Conservation (phyloP, 208 protist genomes). For the Herpetomonas samuelpessoai region DNA sequence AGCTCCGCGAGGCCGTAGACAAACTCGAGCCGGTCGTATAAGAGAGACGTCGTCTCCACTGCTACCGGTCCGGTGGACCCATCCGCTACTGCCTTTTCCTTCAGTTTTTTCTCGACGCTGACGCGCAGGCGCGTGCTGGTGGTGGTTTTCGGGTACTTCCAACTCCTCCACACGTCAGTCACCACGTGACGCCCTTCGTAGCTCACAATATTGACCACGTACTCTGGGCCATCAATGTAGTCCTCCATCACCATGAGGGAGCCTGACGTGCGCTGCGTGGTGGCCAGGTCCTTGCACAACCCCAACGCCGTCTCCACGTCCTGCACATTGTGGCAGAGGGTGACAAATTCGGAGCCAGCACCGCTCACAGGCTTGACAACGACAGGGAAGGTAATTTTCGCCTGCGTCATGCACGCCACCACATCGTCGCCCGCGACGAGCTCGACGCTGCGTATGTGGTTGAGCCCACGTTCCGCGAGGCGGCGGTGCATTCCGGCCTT, state of each 20-base stretch:
- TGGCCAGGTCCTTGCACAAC: slow-evolving; percentile 32
- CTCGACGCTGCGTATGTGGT: slow-evolving; percentile 57
- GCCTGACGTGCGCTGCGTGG: slow-evolving; percentile 49
- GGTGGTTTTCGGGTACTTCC: slow-evolving; percentile 53
- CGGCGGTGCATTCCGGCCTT: slow-evolving; percentile 59
- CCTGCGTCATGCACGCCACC: slow-evolving; percentile 13
- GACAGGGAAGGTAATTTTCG: slow-evolving; percentile 57
- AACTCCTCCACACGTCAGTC: slow-evolving; percentile 88
- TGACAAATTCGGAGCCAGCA: slow-evolving; percentile 76
- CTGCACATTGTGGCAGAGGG: slow-evolving; percentile 53
- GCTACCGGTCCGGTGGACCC: background rate
- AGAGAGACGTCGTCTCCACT: slow-evolving; percentile 38
- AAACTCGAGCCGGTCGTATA: slow-evolving; percentile 81
- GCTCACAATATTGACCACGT: slow-evolving; percentile 81
- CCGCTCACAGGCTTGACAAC: slow-evolving; percentile 84
- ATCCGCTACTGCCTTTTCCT: slow-evolving; percentile 12
- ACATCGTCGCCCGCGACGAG: slow-evolving; percentile 27
- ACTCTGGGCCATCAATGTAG: slow-evolving; percentile 86
- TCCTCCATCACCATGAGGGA: slow-evolving; percentile 74
- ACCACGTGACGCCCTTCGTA: slow-evolving; percentile 71
- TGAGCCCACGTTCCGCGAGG: slow-evolving; percentile 48
- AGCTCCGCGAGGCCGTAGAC: slow-evolving; percentile 45
- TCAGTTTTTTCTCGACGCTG: slow-evolving; percentile 23
- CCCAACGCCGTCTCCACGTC: slow-evolving; percentile 58
- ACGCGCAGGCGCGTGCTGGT: slow-evolving; percentile 39